These are phyloP conservation scores for Brassica incana DNA, from an alignment of 345 rosid genomes.

Conservation along the genomic window DNA sequence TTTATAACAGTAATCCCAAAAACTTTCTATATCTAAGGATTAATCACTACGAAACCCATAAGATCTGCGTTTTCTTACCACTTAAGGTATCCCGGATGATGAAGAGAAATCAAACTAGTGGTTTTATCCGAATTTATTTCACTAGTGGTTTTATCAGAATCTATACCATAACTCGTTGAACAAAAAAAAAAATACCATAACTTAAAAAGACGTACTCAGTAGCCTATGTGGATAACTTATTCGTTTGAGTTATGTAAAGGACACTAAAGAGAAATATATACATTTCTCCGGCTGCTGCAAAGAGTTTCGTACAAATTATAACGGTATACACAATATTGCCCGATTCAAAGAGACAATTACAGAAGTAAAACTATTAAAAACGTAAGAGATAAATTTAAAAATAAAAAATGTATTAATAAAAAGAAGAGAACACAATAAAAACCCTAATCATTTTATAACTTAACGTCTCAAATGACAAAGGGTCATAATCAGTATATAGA, in stretches of 20 bases:
- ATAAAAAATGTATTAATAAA: conserved; percentile 24
- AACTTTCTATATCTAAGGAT: too few relatives aligned
- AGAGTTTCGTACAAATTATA: neutral
- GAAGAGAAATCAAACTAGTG: too few relatives aligned
- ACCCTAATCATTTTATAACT: conserved; percentile 32
- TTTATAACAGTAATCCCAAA: too few relatives aligned
- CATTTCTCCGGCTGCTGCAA: neutral
- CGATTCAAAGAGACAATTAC: neutral
- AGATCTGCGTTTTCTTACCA: too few relatives aligned
- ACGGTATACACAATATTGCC: neutral
- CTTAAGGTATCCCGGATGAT: too few relatives aligned
- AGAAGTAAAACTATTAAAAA: neutral
- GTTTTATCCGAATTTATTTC: too few relatives aligned
- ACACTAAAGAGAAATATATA: neutral
- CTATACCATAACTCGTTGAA: too few relatives aligned
- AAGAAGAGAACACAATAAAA: neutral
- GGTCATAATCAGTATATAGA: conserved; percentile 15
- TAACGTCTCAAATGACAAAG: conserved; percentile 38
- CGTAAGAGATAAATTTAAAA: neutral
- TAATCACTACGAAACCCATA: too few relatives aligned
- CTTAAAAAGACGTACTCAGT: neutral
- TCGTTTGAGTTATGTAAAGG: neutral
- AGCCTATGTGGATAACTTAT: neutral
- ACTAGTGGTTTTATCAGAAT: too few relatives aligned
- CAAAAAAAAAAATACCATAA: neutral